Base-by-base conservation (phyloP, 257 asterid species). In the Fraxinus quadrangulata region DNA sequence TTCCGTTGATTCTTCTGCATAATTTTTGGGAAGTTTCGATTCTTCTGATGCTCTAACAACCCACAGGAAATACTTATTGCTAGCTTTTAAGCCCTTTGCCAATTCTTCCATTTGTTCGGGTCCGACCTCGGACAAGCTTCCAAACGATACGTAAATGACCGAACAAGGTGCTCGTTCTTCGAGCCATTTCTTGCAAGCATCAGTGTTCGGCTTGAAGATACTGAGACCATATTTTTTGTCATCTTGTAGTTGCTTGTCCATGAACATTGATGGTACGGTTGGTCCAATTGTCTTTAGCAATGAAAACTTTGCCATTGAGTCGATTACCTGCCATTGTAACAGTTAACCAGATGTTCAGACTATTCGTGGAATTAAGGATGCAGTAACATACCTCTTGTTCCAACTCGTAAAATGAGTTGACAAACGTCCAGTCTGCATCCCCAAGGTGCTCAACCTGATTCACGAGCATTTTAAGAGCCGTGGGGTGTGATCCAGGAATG, bases 11-110 rank as follows among this genome's bases (percentile, higher is more conserved):
- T 83, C 88, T 0, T 80, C 80, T 21, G 67, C 77, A 1, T 71
- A 83, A 40, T 81, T 71, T 42, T 65, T 10, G 0, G 73, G 87
- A 28, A 83, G 77, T 40, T 74, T 85, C 65, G 76, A 31, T 40
- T 72, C 83, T 71, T 84, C 87, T 4, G 83, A 86, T 13, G 68
- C 71, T 78, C 91, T 78, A 17, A 84, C 84, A 31, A 85, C 89
- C 89, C 91, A 87, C 4, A 87, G 8, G 87, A 87, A 87, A n/a
- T 66, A 49, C 54, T 26, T 51, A 5, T 73, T 37, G 65, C 77
- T 70, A 8, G 61, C 10, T 72, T 56, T 85, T 24, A 87, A 42
- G 49, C 86, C 89, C 4, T 65, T 81, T n/a, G 89, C 88, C 11
- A 87, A 2, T 73, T 79, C 85, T 28, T 65, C 47, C 10, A 75